phyloP scores from a whole-genome alignment of 139 green algal species.

The Trebouxia sp. region DNA sequence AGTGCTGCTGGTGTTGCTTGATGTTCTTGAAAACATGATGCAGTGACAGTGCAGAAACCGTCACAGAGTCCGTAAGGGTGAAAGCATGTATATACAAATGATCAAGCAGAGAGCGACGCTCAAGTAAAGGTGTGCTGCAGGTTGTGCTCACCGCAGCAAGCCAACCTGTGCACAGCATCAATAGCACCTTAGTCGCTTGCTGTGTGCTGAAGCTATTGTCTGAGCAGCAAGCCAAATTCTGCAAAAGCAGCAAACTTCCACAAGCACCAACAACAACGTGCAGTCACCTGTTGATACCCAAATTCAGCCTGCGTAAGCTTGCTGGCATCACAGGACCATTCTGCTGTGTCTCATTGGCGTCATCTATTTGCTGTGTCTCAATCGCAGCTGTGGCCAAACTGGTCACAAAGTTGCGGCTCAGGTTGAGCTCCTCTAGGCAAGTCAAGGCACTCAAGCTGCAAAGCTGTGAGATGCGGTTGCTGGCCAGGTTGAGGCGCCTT shows the following conservation, averaged over 20 bases:
- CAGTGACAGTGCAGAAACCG: no score
- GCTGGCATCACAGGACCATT: neutral
- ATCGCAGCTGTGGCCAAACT: conserved; percentile 6
- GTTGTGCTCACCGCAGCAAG: no score
- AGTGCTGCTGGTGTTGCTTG: no score
- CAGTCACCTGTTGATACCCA: conserved; percentile 32
- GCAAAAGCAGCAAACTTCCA: neutral
- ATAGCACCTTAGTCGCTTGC: no score
- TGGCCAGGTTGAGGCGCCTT: conserved; percentile 40
- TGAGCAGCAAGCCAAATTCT: no score
- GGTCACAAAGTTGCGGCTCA: conserved; percentile 36
- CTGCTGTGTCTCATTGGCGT: neutral
- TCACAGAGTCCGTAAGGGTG: no score
- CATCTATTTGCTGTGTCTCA: neutral
- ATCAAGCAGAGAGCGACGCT: no score
- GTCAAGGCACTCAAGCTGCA: conserved; percentile 17
- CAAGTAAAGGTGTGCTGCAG: no score
- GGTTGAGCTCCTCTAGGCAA: conserved; percentile 38
- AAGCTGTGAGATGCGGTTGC: conserved; percentile 34
- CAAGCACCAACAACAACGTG: neutral
- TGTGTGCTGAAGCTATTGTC: no score
- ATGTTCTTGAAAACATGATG: no score
- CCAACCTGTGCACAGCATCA: no score
- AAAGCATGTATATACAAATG: no score
- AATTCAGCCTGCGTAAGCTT: conserved; percentile 20